Percentiles rank a stretch among this genome's conserved stretches.
These are phyloP conservation scores for Medicago ruthenica DNA, from an alignment of 306 rosid genomes.

Conservation along the genomic window DNA sequence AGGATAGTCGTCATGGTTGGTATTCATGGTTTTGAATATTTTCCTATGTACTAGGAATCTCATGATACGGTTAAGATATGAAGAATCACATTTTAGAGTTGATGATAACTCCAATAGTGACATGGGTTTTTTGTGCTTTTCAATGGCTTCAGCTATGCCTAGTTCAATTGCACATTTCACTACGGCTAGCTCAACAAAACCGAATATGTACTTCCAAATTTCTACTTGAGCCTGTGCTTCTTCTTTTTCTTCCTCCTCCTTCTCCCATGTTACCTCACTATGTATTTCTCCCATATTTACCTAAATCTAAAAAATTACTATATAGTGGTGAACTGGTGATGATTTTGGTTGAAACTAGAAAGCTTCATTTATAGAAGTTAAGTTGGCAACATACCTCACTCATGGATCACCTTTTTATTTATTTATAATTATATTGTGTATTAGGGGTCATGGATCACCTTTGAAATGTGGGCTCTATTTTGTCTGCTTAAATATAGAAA, in stretches of 20 bases:
- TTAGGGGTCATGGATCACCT: neutral
- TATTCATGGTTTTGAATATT: slow-evolving; percentile 52
- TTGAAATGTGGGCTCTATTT: neutral
- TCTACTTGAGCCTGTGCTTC: slow-evolving; percentile 47
- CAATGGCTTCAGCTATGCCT: slow-evolving; percentile 68
- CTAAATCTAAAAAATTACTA: neutral
- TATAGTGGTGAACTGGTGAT: neutral
- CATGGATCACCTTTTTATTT: neutral
- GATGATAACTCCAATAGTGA: slow-evolving; percentile 59
- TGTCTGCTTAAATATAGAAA: neutral
- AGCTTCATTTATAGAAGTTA: slow-evolving; percentile 29
- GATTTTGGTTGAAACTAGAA: slow-evolving; percentile 8
- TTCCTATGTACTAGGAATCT: slow-evolving; percentile 56
- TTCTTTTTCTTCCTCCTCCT: slow-evolving; percentile 44
- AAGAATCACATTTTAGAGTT: slow-evolving; percentile 47
- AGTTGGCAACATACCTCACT: neutral
- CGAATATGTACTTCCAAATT: slow-evolving; percentile 59
- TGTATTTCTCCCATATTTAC: slow-evolving; percentile 36
- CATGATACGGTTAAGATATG: slow-evolving; percentile 54
- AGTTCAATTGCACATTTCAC: slow-evolving; percentile 76
- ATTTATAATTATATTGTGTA: neutral
- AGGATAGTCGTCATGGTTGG: neutral
- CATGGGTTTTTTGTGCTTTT: slow-evolving; percentile 56
- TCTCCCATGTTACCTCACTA: slow-evolving; percentile 16
- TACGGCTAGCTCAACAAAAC: slow-evolving; percentile 64